Percentiles rank a stretch among this genome's conserved stretches.
phyloP scores from a whole-genome alignment of 2,329 filamentous ascomycete species.

The Talaromyces pinophilus region DNA sequence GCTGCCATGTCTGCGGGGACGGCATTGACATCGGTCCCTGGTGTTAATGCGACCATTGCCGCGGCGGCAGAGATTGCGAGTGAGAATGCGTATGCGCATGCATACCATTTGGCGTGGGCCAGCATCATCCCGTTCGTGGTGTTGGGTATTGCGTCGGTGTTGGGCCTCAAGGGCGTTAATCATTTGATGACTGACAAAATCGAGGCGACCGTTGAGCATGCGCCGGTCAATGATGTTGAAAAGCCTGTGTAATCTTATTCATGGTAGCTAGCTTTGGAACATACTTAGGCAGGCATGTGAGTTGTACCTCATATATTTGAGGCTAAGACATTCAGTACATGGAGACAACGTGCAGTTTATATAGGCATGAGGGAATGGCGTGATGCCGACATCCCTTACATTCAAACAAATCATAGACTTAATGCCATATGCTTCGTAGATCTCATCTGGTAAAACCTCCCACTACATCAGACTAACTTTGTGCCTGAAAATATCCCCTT shows the following conservation, averaged over 20 bases:
- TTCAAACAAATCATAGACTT: too few species aligned
- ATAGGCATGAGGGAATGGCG: too few species aligned
- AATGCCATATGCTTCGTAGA: neutral
- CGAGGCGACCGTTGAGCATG: conserved; percentile 34
- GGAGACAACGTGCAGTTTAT: too few species aligned
- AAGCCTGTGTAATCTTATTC: neutral
- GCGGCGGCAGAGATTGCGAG: conserved; percentile 45
- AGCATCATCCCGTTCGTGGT: conserved; percentile 57
- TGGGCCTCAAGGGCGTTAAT: conserved; percentile 50
- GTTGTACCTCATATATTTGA: too few species aligned
- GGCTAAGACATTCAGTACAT: too few species aligned
- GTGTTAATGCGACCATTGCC: conserved; percentile 43
- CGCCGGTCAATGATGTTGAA: neutral
- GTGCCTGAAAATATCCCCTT: neutral
- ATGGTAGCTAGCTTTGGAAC: neutral
- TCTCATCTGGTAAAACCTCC: neutral
- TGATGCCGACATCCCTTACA: too few species aligned
- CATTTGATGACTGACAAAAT: conserved; percentile 58
- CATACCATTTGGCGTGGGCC: conserved; percentile 54
- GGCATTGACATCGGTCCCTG: conserved; percentile 31
- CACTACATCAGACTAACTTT: neutral
- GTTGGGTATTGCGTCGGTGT: conserved; percentile 49
- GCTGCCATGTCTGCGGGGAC: neutral
- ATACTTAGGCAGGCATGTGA: too few species aligned
- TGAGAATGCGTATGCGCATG: conserved; percentile 49